Evolutionary conservation across 2,329 filamentous ascomycete genomes (phyloP).

Genomic region (Mycosphaerella arachidis): DNA sequence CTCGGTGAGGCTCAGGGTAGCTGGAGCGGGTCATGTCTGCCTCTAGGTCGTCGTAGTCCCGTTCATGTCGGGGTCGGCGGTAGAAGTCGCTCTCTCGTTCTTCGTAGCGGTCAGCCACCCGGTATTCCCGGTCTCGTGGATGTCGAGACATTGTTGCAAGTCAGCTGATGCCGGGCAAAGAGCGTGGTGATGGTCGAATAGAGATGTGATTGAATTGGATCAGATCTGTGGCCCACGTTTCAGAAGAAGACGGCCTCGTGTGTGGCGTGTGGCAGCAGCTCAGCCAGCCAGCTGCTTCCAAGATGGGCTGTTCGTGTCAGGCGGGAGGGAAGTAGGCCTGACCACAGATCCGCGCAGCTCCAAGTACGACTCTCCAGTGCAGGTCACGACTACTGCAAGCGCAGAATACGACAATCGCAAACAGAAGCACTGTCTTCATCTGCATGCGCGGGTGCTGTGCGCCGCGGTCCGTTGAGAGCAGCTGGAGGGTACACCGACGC

Average conservation of each 20-base stretch:
- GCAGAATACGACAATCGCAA: not conserved
- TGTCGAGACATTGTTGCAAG: constrained; percentile 27
- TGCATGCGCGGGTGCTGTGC: not conserved
- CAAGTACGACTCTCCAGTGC: not conserved
- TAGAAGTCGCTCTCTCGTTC: constrained; percentile 42
- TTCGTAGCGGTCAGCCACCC: constrained; percentile 42
- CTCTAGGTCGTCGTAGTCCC: constrained; percentile 49
- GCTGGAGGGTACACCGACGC: not conserved
- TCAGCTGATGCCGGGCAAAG: constrained; percentile 3
- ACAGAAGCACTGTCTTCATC: not conserved
- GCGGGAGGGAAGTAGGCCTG: not conserved
- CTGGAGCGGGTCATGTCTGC: constrained; percentile 40
- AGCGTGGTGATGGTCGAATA: not conserved
- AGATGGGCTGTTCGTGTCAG: not conserved
- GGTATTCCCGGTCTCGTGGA: constrained; percentile 23
- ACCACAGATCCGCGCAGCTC: not conserved
- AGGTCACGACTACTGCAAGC: not conserved
- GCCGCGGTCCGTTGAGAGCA: constrained; percentile 1
- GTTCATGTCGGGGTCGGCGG: constrained; percentile 35
- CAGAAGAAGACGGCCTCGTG: not conserved
- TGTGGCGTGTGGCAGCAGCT: not conserved
- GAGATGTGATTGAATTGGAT: not conserved
- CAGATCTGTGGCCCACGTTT: not conserved
- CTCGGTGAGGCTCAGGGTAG: constrained; percentile 19
- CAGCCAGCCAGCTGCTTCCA: not conserved